Evolutionary conservation across 73 alveolate genomes (phyloP).

Genomic region (Blepharisma stoltei): DNA sequence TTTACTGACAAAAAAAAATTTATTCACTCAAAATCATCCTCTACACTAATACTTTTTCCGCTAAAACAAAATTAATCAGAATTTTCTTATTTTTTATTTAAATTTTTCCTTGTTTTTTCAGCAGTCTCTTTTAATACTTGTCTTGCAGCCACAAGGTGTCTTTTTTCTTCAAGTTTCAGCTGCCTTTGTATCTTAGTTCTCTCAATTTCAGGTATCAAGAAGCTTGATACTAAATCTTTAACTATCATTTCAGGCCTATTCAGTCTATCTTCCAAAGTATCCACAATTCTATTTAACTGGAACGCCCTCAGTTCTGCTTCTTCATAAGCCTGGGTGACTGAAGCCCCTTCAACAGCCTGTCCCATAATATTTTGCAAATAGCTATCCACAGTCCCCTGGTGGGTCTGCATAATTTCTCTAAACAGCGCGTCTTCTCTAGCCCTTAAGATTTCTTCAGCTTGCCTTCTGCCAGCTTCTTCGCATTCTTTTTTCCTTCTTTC

Average conservation of each 20-base stretch:
- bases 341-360: conserved; percentile 83
- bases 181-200: conserved; percentile 85
- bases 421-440: conserved; percentile 93
- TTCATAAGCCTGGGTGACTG: conserved; percentile 79
- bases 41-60: too few relatives aligned
- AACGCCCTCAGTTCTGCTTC: conserved; percentile 90
- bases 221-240: conserved; percentile 90
- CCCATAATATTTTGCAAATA: conserved; percentile 84
- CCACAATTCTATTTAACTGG: conserved; percentile 86
- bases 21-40: too few relatives aligned
- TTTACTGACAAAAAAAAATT: too few relatives aligned
- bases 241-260: conserved; percentile 90
- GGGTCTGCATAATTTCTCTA: conserved; percentile 90
- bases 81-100: not conserved
- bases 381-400: conserved; percentile 94
- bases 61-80: too few relatives aligned
- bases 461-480: conserved; percentile 97
- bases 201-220: conserved; percentile 94
- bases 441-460: conserved; percentile 93
- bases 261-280: conserved; percentile 87
- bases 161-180: conserved; percentile 90
- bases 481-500: conserved; percentile 98
- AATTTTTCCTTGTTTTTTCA: conserved; percentile 12
- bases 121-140: conserved; percentile 64
- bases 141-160: conserved; percentile 96